phyloP scores from a whole-genome alignment of 2,329 filamentous ascomycete genomes.

The Dactylella cylindrospora region DNA sequence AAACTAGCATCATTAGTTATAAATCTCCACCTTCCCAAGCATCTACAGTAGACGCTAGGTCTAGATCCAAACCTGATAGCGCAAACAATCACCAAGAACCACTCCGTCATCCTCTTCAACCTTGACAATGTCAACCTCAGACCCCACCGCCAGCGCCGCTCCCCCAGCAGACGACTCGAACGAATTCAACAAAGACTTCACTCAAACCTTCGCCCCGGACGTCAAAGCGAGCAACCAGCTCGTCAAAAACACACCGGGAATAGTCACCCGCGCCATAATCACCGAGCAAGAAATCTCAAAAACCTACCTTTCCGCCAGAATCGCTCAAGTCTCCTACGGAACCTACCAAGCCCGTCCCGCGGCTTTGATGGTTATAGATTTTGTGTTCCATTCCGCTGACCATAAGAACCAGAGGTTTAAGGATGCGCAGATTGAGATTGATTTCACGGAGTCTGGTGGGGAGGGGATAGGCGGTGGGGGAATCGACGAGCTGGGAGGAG shows the following conservation, averaged over 20 bases:
- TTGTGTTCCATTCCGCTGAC: constrained; percentile 29
- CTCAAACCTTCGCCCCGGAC: constrained; percentile 10
- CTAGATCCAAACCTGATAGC: no score
- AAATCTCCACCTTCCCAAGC: no score
- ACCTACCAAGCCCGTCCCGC: constrained; percentile 10
- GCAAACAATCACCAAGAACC: no score
- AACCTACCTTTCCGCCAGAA: constrained; percentile 8
- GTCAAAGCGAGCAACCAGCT: constrained; percentile 8
- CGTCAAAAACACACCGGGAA: neutral
- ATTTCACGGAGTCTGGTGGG: constrained; percentile 21
- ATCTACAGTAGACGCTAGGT: no score
- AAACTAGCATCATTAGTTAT: no score
- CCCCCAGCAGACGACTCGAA: constrained; percentile 1
- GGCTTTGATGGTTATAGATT: constrained; percentile 23
- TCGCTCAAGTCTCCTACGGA: constrained; percentile 17
- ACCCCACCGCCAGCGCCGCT: neutral
- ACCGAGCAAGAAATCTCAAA: constrained; percentile 29
- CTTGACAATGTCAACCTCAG: neutral
- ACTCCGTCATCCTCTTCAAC: no score
- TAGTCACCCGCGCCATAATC: constrained; percentile 19
- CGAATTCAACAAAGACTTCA: constrained; percentile 31
- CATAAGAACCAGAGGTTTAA: constrained; percentile 30
- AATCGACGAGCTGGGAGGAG: neutral
- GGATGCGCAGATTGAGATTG: constrained; percentile 34
- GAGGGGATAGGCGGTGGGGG: no score